Base-by-base conservation (phyloP, 108 stramenopile genomes). In the Stephanodiscus triporus region DNA sequence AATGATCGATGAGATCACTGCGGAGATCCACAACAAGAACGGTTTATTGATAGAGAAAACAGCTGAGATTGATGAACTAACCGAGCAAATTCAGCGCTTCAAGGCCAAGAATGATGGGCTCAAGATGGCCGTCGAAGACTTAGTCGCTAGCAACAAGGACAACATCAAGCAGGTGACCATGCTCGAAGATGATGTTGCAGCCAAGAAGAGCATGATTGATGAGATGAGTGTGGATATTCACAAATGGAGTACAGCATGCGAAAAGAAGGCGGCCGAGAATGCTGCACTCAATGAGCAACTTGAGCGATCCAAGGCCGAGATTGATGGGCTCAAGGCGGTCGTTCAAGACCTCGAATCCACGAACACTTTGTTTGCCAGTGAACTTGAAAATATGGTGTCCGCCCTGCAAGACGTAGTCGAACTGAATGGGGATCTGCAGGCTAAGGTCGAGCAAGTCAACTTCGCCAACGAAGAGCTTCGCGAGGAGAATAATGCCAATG, bases 61-160 rank as follows among this genome's bases (percentile, higher is more conserved):
- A 0, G 53, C 23, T 26, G 20, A 54, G 20, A 54, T 2, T 54
- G 53, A 26, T 13, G 53, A 8, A 0, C 53, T 54, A 13, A 0
- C 8, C 1, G 26, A 54, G 26, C 53, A 54, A 10, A 9, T 54
- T 54, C 26, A 22, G 9, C 9, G 26, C 26, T 54, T 13, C 23
- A 54, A 54, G 23, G 53, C 53, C 1, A 23, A 26, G 53, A 54
- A 54, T 54, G 53, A 54, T 26, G 53, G 20, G 26, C 53, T 54
- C 53, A 24, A 13, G 53, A 9, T 23, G 9, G 26, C 53, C 53
- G 26, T 54, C 11, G 10, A 54, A 22, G 53, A 54, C 23, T 27
- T 54, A 10, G 24, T 27, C 26, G 23, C 53, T 8, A 54, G 23
- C 26, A 54, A 54, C 13, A 13, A 26, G 26, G 53, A 54, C 3